Percentiles rank a stretch among this genome's conserved stretches.
phyloP scores from a whole-genome alignment of 768 basidiomycete genomes.

The Aureoboletus auriporus region DNA sequence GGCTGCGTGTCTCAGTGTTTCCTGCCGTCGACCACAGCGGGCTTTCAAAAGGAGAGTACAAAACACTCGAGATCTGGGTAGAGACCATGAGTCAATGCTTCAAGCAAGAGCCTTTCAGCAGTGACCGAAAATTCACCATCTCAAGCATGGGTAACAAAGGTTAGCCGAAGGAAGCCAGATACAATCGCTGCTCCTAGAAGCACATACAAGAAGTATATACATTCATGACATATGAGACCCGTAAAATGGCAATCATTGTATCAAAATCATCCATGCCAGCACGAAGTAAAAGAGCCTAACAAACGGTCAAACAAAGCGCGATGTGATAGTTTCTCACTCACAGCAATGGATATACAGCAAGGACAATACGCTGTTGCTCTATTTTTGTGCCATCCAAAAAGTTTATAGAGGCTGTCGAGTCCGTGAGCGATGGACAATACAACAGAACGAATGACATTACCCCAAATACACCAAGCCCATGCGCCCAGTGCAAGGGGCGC shows the following conservation, averaged over 20 bases:
- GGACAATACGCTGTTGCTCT: conserved; percentile 81
- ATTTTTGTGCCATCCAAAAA: conserved; percentile 95
- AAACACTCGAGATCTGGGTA: no score
- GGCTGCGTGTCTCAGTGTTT: no score
- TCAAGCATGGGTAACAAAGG: conserved; percentile 3
- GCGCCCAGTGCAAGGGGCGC: conserved; percentile 81
- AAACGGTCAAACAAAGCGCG: conserved; percentile 1
- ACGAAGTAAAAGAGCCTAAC: conserved; percentile 88
- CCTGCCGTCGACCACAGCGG: no score
- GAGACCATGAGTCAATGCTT: conserved; percentile 13
- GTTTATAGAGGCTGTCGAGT: conserved; percentile 75
- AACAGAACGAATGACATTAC: conserved; percentile 37
- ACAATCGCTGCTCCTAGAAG: not conserved
- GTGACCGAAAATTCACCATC: conserved; percentile 19
- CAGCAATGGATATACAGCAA: conserved; percentile 96
- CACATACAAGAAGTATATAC: conserved; percentile 6
- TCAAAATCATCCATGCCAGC: conserved; percentile 95
- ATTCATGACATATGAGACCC: conserved; percentile 7
- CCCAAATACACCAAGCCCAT: conserved; percentile 98
- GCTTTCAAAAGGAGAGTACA: conserved; percentile 85
- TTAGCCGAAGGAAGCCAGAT: not conserved
- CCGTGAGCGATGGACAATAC: not conserved
- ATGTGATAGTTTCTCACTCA: conserved; percentile 36
- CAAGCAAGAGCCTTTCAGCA: no score
- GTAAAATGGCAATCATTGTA: conserved; percentile 48